phyloP scores from a whole-genome alignment of 257 asterid species.

The Penstemon davidsonii region DNA sequence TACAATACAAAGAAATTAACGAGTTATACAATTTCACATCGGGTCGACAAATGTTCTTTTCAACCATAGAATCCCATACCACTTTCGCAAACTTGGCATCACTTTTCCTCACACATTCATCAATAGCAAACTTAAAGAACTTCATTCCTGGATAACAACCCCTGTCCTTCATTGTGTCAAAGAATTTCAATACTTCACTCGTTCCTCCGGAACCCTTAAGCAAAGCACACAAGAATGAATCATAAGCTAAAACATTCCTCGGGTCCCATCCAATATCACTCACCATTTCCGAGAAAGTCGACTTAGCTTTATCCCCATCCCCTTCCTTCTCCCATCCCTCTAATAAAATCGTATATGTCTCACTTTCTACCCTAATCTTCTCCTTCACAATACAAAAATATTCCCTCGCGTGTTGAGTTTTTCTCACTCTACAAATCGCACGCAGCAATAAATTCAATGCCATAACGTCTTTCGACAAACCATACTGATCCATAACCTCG shows the following conservation, averaged over 20 bases:
- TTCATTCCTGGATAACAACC: constrained; percentile 62
- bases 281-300: constrained; percentile 57
- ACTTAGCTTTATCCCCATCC: constrained; percentile 42
- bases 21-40: constrained; percentile 49
- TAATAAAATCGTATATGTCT: constrained; percentile 57
- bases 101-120: constrained; percentile 54
- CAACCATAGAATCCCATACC: constrained; percentile 54
- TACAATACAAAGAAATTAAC: constrained; percentile 55
- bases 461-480: constrained; percentile 36
- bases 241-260: constrained; percentile 52
- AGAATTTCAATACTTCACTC: constrained; percentile 43
- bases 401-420: constrained; percentile 46
- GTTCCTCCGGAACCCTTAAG: constrained; percentile 54
- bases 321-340: constrained; percentile 68
- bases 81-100: constrained; percentile 49
- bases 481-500: constrained; percentile 62
- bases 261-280: constrained; percentile 63
- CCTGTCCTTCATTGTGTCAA: constrained; percentile 42
- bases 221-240: constrained; percentile 56
- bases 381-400: constrained; percentile 38
- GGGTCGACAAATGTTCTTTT: constrained; percentile 47
- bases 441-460: constrained; percentile 53
- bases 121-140: constrained; percentile 57
- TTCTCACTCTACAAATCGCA: constrained; percentile 57
- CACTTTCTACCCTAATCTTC: constrained; percentile 44